These are phyloP conservation scores for Amphirosellinia nigrospora DNA, from an alignment of 495 filamentous ascomycete genomes.

Conservation along the genomic window DNA sequence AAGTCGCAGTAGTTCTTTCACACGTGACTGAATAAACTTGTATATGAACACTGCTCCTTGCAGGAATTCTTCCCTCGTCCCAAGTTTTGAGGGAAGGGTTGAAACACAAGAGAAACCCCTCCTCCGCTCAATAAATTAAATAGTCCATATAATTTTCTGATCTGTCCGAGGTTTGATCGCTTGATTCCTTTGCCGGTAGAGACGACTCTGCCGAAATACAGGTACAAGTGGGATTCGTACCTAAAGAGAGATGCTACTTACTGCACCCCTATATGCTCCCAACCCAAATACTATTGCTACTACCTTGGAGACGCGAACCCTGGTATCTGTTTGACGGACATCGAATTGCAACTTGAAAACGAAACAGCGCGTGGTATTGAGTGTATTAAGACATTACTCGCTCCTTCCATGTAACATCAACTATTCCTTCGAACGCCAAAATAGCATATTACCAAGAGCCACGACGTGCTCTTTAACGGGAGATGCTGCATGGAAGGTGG, in stretches of 20 bases:
- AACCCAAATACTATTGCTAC: neutral
- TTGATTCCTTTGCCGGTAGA: neutral
- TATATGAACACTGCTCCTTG: neutral
- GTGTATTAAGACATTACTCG: conserved; percentile 1
- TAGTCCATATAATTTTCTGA: neutral
- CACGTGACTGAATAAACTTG: conserved; percentile 2
- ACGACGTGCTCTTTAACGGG: neutral
- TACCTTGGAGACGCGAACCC: neutral
- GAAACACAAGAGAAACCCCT: conserved; percentile 13
- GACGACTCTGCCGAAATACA: neutral
- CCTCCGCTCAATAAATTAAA: neutral
- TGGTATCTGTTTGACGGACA: neutral
- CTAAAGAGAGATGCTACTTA: neutral
- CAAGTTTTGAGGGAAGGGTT: conserved; percentile 1
- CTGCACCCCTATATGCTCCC: neutral
- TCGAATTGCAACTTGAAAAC: neutral
- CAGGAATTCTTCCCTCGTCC: conserved; percentile 5
- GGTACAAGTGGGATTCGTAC: no score
- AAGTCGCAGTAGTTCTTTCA: conserved; percentile 10
- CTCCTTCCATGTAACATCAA: conserved; percentile 9
- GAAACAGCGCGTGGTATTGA: neutral
- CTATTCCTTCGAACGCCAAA: neutral
- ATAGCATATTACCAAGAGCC: neutral
- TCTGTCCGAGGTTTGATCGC: neutral
- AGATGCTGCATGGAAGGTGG: neutral